Evolutionary conservation across 1,284 basidiomycete genomes (phyloP), one percentile per base, ranked within the genome.

Genomic region (Clitocybe nebularis): DNA sequence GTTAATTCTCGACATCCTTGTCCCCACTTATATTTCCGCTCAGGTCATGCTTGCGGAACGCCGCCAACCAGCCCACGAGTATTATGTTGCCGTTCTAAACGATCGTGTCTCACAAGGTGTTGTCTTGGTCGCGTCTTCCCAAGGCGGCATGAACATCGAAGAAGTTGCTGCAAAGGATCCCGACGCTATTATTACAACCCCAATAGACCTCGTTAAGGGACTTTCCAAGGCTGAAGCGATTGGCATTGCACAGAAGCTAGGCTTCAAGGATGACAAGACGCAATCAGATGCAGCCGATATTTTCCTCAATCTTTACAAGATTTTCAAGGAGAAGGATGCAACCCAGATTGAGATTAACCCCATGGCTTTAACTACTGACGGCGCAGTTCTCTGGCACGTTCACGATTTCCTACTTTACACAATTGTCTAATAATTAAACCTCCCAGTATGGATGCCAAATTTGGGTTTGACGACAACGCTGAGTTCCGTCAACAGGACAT

Each of bases 271-370:
- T 46, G 77, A 79, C 25, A 64, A 72, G 41, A 78, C 89, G 11
- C 83, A 90, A 61, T 73, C 71, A 22, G 78, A 93, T 59, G 96
- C 96, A 11, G 95, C 95, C 1, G 84, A 92, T 52, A 92, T 92
- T 52, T 99, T 99, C 68, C 79, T 88, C 60, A 91, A 95, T 61
- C 78, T 99, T 45, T 98, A 97, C 77, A 86, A 81, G 61, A 88
- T 99, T 59, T 99, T 97, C 79, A 95, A 93, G 70, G 94, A 98
- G 52, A 98, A 95, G 75, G 96, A 99, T 64, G 93, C 95, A 4
- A 99, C 96, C 4, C 96, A 99, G 69, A 97, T 99, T 58, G 96
- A 99, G 74, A 99, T 99, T 67, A 99, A 99, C 73, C 96, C 96
- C 17, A 74, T 99, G 69, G 93, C 93, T n/a, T 88, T 98, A 69